Evolutionary conservation across 2,329 filamentous ascomycete genomes (phyloP).

Genomic region (Claviceps monticola): DNA sequence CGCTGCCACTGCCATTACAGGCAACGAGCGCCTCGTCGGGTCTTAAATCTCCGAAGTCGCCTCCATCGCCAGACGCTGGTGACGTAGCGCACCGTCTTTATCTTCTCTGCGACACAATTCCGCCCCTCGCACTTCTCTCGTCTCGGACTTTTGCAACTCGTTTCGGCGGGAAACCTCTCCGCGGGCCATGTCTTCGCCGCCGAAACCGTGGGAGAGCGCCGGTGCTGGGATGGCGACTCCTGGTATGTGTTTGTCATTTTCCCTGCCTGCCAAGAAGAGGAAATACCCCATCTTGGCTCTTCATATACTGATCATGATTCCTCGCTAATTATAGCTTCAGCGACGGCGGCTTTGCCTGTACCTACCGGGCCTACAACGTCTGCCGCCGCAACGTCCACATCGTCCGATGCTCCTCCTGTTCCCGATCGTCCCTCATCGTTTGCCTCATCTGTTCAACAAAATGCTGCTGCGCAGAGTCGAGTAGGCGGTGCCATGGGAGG

Average conservation of each 20-base stretch:
- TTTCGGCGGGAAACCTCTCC: not conserved
- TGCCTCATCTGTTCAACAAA: slow-evolving; percentile 69
- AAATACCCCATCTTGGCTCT: not conserved
- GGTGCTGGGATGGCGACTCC: slow-evolving; percentile 39
- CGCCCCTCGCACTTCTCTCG: not conserved
- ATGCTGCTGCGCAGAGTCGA: slow-evolving; percentile 67
- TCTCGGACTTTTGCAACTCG: not conserved
- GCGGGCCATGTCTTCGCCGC: slow-evolving; percentile 57
- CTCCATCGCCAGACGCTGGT: not conserved
- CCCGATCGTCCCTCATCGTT: slow-evolving; percentile 72
- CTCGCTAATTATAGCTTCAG: slow-evolving; percentile 18
- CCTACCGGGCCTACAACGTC: slow-evolving; percentile 23
- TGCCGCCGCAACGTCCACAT: slow-evolving; percentile 23
- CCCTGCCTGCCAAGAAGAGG: not conserved
- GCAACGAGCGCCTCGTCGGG: not conserved
- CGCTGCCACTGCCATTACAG: not conserved
- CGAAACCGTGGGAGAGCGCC: slow-evolving; percentile 91
- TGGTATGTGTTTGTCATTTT: slow-evolving; percentile 26
- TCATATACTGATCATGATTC: slow-evolving; percentile 13
- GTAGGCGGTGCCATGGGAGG: slow-evolving; percentile 22
- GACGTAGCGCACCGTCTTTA: slow-evolving; percentile 2
- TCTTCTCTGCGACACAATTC: not conserved
- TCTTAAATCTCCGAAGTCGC: slow-evolving; percentile 1
- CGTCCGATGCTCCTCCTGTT: slow-evolving; percentile 48
- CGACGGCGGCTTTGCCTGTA: slow-evolving; percentile 15